Base-by-base conservation (phyloP, 345 rosid species). In the Chamaenerion angustifolium region DNA sequence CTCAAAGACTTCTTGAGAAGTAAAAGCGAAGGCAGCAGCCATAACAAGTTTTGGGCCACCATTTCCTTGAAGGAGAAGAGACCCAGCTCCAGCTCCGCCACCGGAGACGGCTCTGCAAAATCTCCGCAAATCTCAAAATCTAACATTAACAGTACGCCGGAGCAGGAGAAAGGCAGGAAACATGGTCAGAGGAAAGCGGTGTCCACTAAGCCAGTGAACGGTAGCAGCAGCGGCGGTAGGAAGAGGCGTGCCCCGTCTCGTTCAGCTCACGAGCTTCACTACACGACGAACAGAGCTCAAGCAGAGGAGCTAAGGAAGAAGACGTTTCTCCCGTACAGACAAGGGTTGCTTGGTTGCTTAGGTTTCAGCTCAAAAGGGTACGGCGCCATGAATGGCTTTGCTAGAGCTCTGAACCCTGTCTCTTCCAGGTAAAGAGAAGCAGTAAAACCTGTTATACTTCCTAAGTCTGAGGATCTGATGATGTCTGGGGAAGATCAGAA, bases 271-370 rank as follows among this genome's bases (percentile, higher is more conserved):
- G 98, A 92, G 73, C 19, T 92, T 41, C 98, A 87, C 71, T 92
- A 92, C 74, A 87, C 87, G 5, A 70, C 83, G 6, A 82, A 80
- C 48, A 78, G 89, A 73, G 96, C 96, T 19, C 98, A 92, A 35
- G 89, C 95, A 11, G 96, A 87, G 68, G 98, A 87, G 73, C 68
- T 92, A 95, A 92, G 78, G 78, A 92, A 82, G 82, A 87, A 74
- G 71, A 92, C 98, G 0, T 87, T 71, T 57, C 75, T 92, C 70
- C 98, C 98, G 21, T 92, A 92, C 64, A 76, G 93, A 51, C 95
- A 92, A 67, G 96, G 98, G 0, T 59, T 92, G 54, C 76, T 92
- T n/a, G 98, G 98, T 1, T 92, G 98, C 63, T 59, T 92, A 63
- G 96, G 98, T 45, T 92, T 92, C 48, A 92, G 90, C 62, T 92